Conservation (phyloP, 345 rosid species). For the Carallia pectinifolia region DNA sequence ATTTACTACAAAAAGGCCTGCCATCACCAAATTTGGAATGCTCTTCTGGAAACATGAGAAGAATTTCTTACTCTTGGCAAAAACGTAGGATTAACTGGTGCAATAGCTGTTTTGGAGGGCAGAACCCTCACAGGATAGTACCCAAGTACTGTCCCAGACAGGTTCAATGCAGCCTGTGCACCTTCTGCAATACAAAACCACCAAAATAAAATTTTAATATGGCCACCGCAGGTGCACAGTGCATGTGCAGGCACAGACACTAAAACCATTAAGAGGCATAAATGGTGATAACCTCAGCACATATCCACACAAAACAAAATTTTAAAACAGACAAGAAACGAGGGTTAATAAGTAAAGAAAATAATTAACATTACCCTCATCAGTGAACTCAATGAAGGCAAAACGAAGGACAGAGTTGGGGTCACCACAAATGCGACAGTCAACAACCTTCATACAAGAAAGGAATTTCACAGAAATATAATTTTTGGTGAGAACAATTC, state of each 20-base stretch:
- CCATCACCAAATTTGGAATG: too few relatives aligned
- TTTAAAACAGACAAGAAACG: too few relatives aligned
- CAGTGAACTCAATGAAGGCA: conserved; percentile 91
- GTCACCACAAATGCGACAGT: conserved; percentile 94
- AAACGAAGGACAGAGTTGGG: conserved; percentile 92
- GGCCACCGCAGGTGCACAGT: conserved; percentile 1
- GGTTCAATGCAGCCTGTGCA: conserved; percentile 78
- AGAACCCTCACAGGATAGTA: conserved; percentile 88
- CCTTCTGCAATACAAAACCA: conserved; percentile 49
- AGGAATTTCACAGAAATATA: conserved; percentile 12
- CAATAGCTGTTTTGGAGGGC: conserved; percentile 99
- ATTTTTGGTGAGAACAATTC: conserved; percentile 7
- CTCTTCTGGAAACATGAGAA: too few relatives aligned
- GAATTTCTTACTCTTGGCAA: conserved; percentile 74
- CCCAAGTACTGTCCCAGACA: conserved; percentile 91
- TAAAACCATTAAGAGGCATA: too few relatives aligned
- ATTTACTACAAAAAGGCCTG: too few relatives aligned
- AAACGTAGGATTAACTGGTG: conserved; percentile 98
- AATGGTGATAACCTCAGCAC: too few relatives aligned
- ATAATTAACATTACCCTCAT: conserved; percentile 62
- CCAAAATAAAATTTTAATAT: neutral
- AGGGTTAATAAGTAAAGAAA: conserved; percentile 3
- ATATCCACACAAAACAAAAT: too few relatives aligned
- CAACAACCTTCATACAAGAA: conserved; percentile 66
- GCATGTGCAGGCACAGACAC: conserved; percentile 6